Base-by-base conservation (phyloP, 768 basidiomycete species). In the Epithele typhae region DNA sequence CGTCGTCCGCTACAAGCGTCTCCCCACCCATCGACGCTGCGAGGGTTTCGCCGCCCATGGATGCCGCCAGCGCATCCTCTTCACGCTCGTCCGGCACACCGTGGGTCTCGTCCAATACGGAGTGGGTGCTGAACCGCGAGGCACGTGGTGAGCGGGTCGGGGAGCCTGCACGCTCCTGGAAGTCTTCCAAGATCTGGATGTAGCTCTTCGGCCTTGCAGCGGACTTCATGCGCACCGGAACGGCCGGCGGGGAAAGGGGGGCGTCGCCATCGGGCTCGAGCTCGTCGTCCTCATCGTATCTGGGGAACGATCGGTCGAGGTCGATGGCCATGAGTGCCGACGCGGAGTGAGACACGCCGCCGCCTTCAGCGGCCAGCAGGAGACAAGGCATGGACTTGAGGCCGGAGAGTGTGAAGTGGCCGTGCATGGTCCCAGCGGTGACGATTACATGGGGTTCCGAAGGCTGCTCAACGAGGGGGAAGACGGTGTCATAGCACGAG, bases 401-500 rank as follows among this genome's bases (percentile, higher is more conserved):
- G 37, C 72, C 71, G 4, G 74, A 74, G 12, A 82, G 60, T 1
- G 81, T 77, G 5, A 74, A 65, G 37, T 76, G 70, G 0, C 77
- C 73, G 54, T 57, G 56, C 12, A 54, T 56, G 10, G 61, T 59
- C 5, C 55, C 58, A 5, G 52, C 48, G 3, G 52, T 35, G 27
- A 50, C 43, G 7, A 41, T 30, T 21, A 49, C 34, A 0, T 23
- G 33, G 2, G 37, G 23, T 4, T 46, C 40, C 3, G 48, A 11
- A 0, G 46, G 36, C n/a, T 44, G 40, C 46, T 59, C 55, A 37
- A 84, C 57, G 3, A 86, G 46, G 0, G 90, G 90, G 55, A 95
- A 95, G 15, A 93, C 85, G 11, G 84, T 77, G 52, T 90, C 87
- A 57, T 84, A 95, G 64, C 92, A 95, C 1, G 84, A 76, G 45